These are phyloP conservation scores for Potentilla sterilis DNA, from an alignment of 306 rosid species.

Conservation along the genomic window DNA sequence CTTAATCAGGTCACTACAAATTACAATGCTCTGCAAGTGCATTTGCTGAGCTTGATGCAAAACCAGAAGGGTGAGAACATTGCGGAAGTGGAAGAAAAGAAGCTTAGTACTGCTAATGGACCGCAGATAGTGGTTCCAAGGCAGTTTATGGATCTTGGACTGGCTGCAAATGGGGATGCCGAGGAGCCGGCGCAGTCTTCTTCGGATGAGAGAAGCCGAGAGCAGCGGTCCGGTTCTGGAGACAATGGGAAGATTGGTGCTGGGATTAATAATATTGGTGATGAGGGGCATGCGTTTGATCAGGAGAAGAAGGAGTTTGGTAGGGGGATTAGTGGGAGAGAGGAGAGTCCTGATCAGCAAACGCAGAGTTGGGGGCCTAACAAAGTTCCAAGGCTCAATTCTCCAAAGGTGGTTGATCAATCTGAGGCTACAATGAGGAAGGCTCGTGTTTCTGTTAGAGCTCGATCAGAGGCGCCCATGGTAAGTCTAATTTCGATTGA, in stretches of 20 bases:
- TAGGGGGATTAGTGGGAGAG: constrained; percentile 28
- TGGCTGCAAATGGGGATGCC: constrained; percentile 36
- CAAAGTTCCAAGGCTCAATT: constrained; percentile 48
- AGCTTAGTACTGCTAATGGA: constrained; percentile 14
- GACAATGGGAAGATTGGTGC: constrained; percentile 25
- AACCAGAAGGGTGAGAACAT: constrained; percentile 30
- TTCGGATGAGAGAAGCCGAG: constrained; percentile 40
- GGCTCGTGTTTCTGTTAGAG: constrained; percentile 80
- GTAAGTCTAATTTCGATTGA: constrained; percentile 26
- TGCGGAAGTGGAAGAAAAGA: constrained; percentile 24
- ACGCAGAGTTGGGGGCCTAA: constrained; percentile 37
- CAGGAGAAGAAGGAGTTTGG: constrained; percentile 37
- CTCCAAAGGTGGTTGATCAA: constrained; percentile 54
- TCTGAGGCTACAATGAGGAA: constrained; percentile 76
- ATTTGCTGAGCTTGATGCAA: constrained; percentile 33
- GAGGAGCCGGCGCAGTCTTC: constrained; percentile 49
- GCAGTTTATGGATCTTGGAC: constrained; percentile 64
- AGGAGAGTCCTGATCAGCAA: constrained; percentile 43
- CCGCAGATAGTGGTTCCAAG: constrained; percentile 44
- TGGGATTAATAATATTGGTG: constrained; percentile 25
- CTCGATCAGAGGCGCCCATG: constrained; percentile 72
- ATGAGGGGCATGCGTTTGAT: constrained; percentile 30
- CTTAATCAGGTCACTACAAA: constrained; percentile 34
- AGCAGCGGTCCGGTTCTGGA: constrained; percentile 38
- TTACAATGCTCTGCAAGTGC: constrained; percentile 52